phyloP scores from a whole-genome alignment of 2,329 filamentous ascomycete species.

The Cladorrhinum sp. region DNA sequence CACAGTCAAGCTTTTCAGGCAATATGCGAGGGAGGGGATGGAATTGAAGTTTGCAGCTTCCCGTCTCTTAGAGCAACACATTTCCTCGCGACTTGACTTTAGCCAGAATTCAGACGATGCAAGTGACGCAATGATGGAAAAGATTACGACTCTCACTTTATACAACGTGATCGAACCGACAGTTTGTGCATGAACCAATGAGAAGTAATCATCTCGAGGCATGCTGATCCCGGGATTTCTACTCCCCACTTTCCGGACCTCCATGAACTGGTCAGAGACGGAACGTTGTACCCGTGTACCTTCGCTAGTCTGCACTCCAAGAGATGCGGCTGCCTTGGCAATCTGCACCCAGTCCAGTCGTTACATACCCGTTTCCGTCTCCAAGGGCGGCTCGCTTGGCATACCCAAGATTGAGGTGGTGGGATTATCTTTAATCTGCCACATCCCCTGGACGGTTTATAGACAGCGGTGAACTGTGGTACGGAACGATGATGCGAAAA shows the following conservation, averaged over 20 bases:
- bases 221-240: not conserved
- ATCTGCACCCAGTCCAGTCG: not conserved
- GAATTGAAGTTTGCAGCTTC: not conserved
- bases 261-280: not conserved
- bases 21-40: not conserved
- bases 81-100: not conserved
- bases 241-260: not conserved
- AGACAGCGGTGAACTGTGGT: not conserved
- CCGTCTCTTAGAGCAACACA: not conserved
- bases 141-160: not conserved
- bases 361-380: not conserved
- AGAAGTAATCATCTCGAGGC: too few species aligned
- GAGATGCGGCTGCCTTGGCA: constrained; percentile 21
- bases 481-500: not conserved
- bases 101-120: not conserved
- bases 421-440: not conserved
- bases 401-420: not conserved
- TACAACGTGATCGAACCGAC: not conserved
- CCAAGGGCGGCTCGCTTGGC: constrained; percentile 14
- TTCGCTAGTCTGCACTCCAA: not conserved
- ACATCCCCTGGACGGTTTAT: not conserved
- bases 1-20: constrained; percentile 2
- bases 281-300: not conserved
- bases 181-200: too few species aligned
- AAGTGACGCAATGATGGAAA: not conserved